Percentiles rank a stretch among this genome's conserved stretches.
These are phyloP conservation scores for Exophiala viscosa DNA, from an alignment of 2,329 filamentous ascomycete species.

Conservation along the genomic window DNA sequence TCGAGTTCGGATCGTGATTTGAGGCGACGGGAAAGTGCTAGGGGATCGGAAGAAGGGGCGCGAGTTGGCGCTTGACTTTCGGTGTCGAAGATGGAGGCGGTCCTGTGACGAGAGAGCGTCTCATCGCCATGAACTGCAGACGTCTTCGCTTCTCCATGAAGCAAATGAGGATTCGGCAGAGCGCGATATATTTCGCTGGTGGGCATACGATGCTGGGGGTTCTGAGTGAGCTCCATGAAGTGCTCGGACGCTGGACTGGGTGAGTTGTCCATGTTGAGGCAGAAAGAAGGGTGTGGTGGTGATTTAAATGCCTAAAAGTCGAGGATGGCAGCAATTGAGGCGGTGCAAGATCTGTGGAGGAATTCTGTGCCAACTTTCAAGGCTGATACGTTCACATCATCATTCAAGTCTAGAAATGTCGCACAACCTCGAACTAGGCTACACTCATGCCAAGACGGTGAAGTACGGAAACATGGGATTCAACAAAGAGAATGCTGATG, in stretches of 20 bases:
- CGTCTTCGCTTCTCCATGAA: constrained; percentile 25
- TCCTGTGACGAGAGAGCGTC: constrained; percentile 23
- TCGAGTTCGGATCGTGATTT: constrained; percentile 75
- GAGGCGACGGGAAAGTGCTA: constrained; percentile 69
- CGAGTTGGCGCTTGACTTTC: constrained; percentile 54
- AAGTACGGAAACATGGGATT: too few species aligned
- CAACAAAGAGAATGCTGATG: too few species aligned
- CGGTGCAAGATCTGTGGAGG: too few species aligned
- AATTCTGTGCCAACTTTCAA: too few species aligned
- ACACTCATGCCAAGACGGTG: too few species aligned
- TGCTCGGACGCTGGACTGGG: constrained; percentile 3
- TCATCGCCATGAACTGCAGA: constrained; percentile 23
- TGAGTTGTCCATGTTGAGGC: constrained; percentile 1
- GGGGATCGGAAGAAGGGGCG: constrained; percentile 70
- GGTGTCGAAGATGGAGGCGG: constrained; percentile 37
- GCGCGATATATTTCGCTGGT: constrained; percentile 5
- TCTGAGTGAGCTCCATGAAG: constrained; percentile 23
- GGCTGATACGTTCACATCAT: too few species aligned
- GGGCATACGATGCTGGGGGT: constrained; percentile 15
- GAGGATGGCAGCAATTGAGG: too few species aligned
- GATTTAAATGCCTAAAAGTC: too few species aligned
- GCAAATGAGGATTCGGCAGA: constrained; percentile 17
- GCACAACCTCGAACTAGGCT: too few species aligned
- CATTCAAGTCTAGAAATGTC: too few species aligned
- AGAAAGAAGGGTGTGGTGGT: background rate